These are phyloP conservation scores for Pleurozium schreberi DNA, from an alignment of 225 moss, liverwort and hornwort genomes.

Conservation along the genomic window DNA sequence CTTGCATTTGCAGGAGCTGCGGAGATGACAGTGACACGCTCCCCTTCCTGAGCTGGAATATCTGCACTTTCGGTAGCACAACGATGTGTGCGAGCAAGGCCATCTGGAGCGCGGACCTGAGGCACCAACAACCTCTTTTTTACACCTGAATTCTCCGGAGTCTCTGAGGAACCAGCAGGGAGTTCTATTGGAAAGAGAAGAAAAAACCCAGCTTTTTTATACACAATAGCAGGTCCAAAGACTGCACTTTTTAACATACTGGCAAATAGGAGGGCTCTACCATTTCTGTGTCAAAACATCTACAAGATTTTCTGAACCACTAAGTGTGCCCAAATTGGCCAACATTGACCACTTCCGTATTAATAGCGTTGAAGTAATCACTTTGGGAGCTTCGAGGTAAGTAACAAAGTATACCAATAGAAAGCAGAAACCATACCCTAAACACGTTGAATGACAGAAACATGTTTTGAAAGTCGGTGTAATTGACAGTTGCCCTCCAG, in stretches of 20 bases:
- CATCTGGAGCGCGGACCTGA: slow-evolving; percentile 88
- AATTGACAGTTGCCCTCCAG: not conserved
- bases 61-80: slow-evolving; percentile 85
- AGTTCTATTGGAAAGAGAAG: not conserved
- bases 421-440: not conserved
- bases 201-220: not conserved
- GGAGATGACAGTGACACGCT: slow-evolving; percentile 71
- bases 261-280: not conserved
- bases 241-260: not conserved
- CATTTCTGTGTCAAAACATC: not conserved
- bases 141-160: not conserved
- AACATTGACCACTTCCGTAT: not conserved
- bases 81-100: slow-evolving; percentile 75
- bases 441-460: not conserved
- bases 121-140: not conserved
- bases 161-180: not conserved
- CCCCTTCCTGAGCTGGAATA: slow-evolving; percentile 86
- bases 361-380: not conserved
- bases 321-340: not conserved
- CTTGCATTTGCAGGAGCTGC: slow-evolving; percentile 64
- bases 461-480: not conserved
- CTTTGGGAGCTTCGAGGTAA: not conserved
- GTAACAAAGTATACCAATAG: not conserved
- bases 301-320: not conserved
- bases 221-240: not conserved